Percentiles rank a stretch among this genome's conserved stretches.
These are phyloP conservation scores for Penicillium brevicompactum DNA, from an alignment of 2,329 filamentous ascomycete genomes.

Conservation along the genomic window DNA sequence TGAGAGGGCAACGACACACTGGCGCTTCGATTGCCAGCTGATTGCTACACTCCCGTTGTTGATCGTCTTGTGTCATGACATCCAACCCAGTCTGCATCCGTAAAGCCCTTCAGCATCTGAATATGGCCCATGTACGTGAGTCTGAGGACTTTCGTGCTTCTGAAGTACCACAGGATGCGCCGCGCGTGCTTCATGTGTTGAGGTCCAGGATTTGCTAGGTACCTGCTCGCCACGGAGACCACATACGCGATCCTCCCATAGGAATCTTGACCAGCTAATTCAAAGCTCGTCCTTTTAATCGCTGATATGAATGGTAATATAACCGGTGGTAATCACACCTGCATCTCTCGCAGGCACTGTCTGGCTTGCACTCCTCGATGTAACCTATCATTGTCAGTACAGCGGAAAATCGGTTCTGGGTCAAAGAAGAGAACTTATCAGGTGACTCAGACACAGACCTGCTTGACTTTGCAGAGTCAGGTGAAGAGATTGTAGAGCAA, in stretches of 20 bases:
- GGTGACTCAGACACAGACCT: too few relatives aligned
- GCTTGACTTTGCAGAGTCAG: too few relatives aligned
- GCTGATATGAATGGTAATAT: too few relatives aligned
- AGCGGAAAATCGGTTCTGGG: too few relatives aligned
- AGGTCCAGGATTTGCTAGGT: constrained; percentile 1
- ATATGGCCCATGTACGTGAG: constrained; percentile 4
- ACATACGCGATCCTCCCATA: constrained; percentile 3
- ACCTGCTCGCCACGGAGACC: constrained; percentile 1
- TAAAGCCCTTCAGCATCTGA: constrained; percentile 1
- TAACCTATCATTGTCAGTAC: too few relatives aligned
- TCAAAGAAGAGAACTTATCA: too few relatives aligned
- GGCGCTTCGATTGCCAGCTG: constrained; percentile 6
- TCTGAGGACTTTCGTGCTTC: background rate
- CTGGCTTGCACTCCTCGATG: too few relatives aligned
- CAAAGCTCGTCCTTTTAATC: too few relatives aligned
- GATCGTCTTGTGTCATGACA: constrained; percentile 3
- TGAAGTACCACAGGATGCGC: constrained; percentile 6
- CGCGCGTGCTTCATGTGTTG: constrained; percentile 4
- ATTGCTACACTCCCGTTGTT: constrained; percentile 9
- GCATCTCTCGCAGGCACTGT: too few relatives aligned
- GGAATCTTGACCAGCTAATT: too few relatives aligned
- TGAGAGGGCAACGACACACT: constrained; percentile 3
- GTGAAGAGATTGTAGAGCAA: too few relatives aligned
- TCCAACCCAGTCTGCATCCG: constrained; percentile 5
- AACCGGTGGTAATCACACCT: too few relatives aligned